These are phyloP conservation scores for Fonsecaea nubica DNA, from an alignment of 2,329 filamentous ascomycete genomes.

Conservation along the genomic window DNA sequence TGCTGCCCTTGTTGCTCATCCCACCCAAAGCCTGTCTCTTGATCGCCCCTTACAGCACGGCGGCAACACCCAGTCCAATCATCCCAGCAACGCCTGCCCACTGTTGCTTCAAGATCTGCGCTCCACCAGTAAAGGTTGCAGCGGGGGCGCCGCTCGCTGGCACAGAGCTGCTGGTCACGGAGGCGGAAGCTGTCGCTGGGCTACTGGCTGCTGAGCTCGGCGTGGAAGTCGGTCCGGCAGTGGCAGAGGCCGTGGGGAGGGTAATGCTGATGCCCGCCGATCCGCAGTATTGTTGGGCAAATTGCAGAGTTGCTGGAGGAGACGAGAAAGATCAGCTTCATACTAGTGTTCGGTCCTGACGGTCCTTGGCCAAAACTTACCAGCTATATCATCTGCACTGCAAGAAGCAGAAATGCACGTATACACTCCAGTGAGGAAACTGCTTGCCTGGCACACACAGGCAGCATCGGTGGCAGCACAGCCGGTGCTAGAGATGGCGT, in stretches of 20 bases:
- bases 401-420: slow-evolving; percentile 30
- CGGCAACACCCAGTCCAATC: slow-evolving; percentile 32
- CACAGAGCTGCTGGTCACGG: slow-evolving; percentile 9
- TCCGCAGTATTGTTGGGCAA: slow-evolving; percentile 29
- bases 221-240: slow-evolving; percentile 16
- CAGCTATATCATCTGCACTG: slow-evolving; percentile 27
- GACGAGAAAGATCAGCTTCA: not conserved
- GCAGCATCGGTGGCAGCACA: slow-evolving; percentile 28
- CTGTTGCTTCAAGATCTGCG: slow-evolving; percentile 28
- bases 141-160: slow-evolving; percentile 19
- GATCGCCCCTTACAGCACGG: slow-evolving; percentile 18
- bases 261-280: slow-evolving; percentile 30
- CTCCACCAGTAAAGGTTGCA: slow-evolving; percentile 31
- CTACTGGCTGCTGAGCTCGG: slow-evolving; percentile 11
- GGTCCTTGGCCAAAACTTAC: slow-evolving; percentile 14
- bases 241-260: slow-evolving; percentile 45
- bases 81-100: slow-evolving; percentile 29
- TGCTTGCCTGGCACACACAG: slow-evolving; percentile 29
- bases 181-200: slow-evolving; percentile 13
- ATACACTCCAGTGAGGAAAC: slow-evolving; percentile 29
- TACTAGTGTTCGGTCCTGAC: not conserved
- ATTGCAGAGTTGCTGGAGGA: slow-evolving; percentile 30
- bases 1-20: not conserved
- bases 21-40: slow-evolving; percentile 38
- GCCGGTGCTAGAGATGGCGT: slow-evolving; percentile 31